phyloP scores from a whole-genome alignment of 2,329 filamentous ascomycete genomes.

The Aspergillus sp. region DNA sequence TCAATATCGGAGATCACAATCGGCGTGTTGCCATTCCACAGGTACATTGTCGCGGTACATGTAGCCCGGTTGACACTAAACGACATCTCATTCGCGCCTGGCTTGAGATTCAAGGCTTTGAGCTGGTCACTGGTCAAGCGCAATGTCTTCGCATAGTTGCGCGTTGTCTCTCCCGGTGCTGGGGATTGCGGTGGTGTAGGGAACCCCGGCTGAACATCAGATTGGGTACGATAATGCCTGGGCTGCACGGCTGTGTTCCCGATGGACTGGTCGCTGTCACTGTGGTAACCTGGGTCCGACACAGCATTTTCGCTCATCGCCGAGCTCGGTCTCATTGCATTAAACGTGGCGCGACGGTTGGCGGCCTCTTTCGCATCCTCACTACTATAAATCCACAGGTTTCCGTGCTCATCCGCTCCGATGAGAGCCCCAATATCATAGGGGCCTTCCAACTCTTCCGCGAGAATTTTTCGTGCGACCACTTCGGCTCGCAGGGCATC shows the following conservation, averaged over 20 bases:
- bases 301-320: constrained; percentile 69
- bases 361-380: constrained; percentile 93
- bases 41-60: constrained; percentile 87
- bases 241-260: constrained; percentile 59
- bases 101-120: constrained; percentile 75
- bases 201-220: constrained; percentile 66
- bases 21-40: constrained; percentile 86
- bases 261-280: constrained; percentile 70
- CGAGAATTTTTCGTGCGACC: constrained; percentile 86
- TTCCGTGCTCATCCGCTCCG: constrained; percentile 90
- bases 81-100: constrained; percentile 88
- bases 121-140: constrained; percentile 93
- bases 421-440: constrained; percentile 96
- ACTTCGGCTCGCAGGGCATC: constrained; percentile 88
- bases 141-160: constrained; percentile 94
- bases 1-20: constrained; percentile 99
- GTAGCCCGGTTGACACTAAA: constrained; percentile 96
- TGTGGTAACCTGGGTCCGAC: constrained; percentile 94
- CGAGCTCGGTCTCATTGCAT: constrained; percentile 50
- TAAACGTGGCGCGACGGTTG: constrained; percentile 59
- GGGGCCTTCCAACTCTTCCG: constrained; percentile 88
- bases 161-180: constrained; percentile 63
- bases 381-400: constrained; percentile 99
- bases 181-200: constrained; percentile 58
- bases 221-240: constrained; percentile 58